These are phyloP conservation scores for Dictyostelium capitatum DNA, from an alignment of 78 protist genomes.

Conservation along the genomic window DNA sequence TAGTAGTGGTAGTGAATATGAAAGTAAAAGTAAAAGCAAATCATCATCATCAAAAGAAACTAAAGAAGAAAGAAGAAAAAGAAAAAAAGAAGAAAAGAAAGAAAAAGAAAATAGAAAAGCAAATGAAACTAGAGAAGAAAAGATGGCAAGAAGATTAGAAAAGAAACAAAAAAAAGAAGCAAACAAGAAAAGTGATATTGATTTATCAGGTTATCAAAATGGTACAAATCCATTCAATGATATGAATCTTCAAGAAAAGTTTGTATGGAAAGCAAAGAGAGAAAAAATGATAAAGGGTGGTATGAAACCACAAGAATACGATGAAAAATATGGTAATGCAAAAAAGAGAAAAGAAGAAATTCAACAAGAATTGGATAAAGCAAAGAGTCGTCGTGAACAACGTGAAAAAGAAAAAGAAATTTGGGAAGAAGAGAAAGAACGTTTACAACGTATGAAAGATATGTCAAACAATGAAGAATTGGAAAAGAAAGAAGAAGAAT, in stretches of 20 bases:
- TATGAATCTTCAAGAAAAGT: constrained; percentile 80
- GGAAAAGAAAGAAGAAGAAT: constrained; percentile 89
- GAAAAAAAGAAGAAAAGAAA: constrained; percentile 33
- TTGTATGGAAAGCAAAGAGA: constrained; percentile 93
- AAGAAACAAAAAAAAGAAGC: constrained; percentile 75
- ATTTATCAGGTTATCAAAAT: constrained; percentile 89
- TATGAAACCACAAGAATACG: constrained; percentile 37
- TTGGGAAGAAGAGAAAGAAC: constrained; percentile 85
- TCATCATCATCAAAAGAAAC: constrained; percentile 13
- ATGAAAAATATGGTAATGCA: neutral
- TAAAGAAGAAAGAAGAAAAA: constrained; percentile 42
- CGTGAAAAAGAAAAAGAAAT: constrained; percentile 87
- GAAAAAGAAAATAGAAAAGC: constrained; percentile 34
- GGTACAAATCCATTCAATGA: constrained; percentile 92
- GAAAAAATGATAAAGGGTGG: constrained; percentile 44
- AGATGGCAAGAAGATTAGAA: constrained; percentile 60
- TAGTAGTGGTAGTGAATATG: constrained; percentile 11
- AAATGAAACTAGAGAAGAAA: constrained; percentile 84
- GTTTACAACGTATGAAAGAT: constrained; percentile 70
- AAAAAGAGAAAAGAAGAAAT: constrained; percentile 44
- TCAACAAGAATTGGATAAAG: constrained; percentile 85
- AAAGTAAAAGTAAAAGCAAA: constrained; percentile 19
- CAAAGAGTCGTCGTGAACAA: constrained; percentile 86
- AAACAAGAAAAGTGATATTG: constrained; percentile 25
- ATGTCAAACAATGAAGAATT: constrained; percentile 72